Evolutionary conservation across 2,329 filamentous ascomycete species (phyloP).

Genomic region (Claviceps pazoutovae): DNA sequence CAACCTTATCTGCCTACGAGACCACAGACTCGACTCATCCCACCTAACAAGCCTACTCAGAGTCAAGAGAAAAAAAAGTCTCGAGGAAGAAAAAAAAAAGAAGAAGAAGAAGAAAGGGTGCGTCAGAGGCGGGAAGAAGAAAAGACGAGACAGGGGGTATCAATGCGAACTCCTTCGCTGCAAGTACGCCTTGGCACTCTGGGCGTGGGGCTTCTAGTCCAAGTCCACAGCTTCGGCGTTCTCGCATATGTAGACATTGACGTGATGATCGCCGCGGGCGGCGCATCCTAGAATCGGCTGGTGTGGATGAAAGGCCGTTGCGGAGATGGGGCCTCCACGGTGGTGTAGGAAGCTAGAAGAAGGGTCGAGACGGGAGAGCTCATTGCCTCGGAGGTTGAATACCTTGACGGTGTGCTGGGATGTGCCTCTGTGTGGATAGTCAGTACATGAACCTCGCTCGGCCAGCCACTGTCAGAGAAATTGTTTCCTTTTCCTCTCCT

Average conservation of each 20-base stretch:
- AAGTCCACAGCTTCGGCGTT: slow-evolving; percentile 24
- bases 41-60: too few species aligned
- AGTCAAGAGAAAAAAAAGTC: too few species aligned
- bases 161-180: slow-evolving; percentile 2
- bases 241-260: slow-evolving; percentile 73
- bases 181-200: slow-evolving; percentile 1
- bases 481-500: too few species aligned
- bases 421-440: slow-evolving; percentile 49
- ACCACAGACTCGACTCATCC: too few species aligned
- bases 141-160: background rate
- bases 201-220: slow-evolving; percentile 13
- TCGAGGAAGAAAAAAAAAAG: too few species aligned
- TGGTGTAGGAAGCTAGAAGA: slow-evolving; percentile 80
- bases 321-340: slow-evolving; percentile 67
- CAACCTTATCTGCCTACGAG: too few species aligned
- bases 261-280: slow-evolving; percentile 72
- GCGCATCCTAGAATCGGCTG: slow-evolving; percentile 81
- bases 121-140: background rate
- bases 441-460: background rate
- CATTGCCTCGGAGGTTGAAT: slow-evolving; percentile 73
- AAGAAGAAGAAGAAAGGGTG: background rate
- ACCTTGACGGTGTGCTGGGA: slow-evolving; percentile 80
- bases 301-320: slow-evolving; percentile 91
- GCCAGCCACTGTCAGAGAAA: too few species aligned
- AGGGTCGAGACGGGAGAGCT: slow-evolving; percentile 74